These are phyloP conservation scores for Ustilago loliicola DNA, from an alignment of 1,284 basidiomycete genomes.

Conservation along the genomic window DNA sequence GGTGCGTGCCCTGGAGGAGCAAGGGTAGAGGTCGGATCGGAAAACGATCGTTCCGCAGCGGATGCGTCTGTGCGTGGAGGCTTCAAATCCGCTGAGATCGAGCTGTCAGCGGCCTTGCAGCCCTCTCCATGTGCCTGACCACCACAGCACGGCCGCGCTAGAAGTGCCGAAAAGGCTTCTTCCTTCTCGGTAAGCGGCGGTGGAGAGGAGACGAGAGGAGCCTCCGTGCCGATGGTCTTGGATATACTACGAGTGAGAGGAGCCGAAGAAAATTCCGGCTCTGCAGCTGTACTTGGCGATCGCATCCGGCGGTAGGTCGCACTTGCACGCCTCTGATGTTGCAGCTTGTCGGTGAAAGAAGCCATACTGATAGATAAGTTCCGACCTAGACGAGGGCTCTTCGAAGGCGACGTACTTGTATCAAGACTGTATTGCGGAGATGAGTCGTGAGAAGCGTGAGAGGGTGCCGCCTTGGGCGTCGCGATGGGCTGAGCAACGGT, in stretches of 20 bases:
- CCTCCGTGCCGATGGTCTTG: conserved; percentile 1
- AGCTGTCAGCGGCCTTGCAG: not conserved
- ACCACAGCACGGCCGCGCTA: not conserved
- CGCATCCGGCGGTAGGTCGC: conserved; percentile 40
- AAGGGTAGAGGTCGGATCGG: not conserved
- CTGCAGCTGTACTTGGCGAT: conserved; percentile 21
- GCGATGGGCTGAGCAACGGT: conserved; percentile 33
- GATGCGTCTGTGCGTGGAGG: not conserved
- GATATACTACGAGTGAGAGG: conserved; percentile 24
- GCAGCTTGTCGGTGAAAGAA: conserved; percentile 30
- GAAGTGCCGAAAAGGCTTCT: not conserved
- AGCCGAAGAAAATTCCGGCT: not conserved
- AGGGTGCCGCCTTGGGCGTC: conserved; percentile 10
- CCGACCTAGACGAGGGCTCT: conserved; percentile 23
- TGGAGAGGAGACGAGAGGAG: conserved; percentile 19
- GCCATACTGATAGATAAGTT: conserved; percentile 30
- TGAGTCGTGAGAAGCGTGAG: conserved; percentile 8
- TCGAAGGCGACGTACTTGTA: conserved; percentile 22
- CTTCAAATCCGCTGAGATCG: not conserved
- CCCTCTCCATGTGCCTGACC: not conserved
- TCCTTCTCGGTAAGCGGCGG: conserved; percentile 13
- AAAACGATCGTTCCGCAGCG: not conserved
- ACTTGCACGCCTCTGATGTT: conserved; percentile 42
- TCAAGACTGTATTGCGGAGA: conserved; percentile 8
- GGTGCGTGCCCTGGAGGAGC: not conserved